Conservation (phyloP, 768 basidiomycete species). For the Lactarius vividus region DNA sequence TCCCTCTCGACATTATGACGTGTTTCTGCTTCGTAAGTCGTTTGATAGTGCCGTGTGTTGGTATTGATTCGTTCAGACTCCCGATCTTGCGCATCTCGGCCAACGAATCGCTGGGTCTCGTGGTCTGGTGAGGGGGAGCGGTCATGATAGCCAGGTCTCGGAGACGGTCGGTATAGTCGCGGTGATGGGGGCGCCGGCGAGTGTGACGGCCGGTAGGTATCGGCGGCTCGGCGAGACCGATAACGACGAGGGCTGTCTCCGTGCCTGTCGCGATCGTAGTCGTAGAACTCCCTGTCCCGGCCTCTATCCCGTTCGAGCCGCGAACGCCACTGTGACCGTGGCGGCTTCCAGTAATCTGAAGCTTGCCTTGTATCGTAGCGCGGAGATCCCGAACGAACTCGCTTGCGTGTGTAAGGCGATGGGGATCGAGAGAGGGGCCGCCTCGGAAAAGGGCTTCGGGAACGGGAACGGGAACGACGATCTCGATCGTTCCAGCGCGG, state of each 20-base stretch:
- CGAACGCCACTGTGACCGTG: not conserved
- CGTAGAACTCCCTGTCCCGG: not conserved
- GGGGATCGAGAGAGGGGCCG: constrained; percentile 12
- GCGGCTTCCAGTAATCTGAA: not conserved
- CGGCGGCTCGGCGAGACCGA: not conserved
- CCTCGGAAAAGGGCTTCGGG: not conserved
- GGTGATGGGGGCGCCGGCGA: constrained; percentile 11
- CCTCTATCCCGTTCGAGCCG: not conserved
- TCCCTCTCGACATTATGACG: not conserved
- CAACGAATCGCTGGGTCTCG: not conserved
- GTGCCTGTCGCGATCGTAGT: constrained; percentile 4
- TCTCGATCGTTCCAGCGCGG: constrained; percentile 5
- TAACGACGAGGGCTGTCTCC: constrained; percentile 2
- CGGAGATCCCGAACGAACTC: constrained; percentile 13
- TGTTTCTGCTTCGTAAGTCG: not conserved
- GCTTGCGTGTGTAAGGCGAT: constrained; percentile 14
- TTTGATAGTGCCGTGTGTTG: not conserved
- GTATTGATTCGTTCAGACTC: not conserved
- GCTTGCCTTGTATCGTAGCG: constrained; percentile 1
- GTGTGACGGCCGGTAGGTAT: not conserved
- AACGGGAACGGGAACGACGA: constrained; percentile 10
- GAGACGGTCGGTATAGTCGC: constrained; percentile 1
- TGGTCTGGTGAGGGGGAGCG: not conserved
- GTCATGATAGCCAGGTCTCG: not conserved
- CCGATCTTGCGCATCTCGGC: not conserved